Evolutionary conservation across 805 yeast species (phyloP).

Genomic region (Ogataea dorogensis): DNA sequence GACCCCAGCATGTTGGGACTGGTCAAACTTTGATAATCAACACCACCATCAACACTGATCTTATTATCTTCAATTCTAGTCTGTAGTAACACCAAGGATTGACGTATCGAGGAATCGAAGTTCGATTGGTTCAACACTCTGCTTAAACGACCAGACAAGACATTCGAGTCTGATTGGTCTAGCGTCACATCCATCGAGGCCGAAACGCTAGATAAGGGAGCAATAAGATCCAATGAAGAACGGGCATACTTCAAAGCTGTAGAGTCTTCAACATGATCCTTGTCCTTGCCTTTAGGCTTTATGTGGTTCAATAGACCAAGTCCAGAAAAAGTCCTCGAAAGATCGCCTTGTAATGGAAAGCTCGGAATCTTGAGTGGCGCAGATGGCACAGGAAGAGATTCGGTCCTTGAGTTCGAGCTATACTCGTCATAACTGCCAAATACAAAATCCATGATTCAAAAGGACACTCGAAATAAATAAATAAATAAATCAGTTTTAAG

Average conservation of each 20-base stretch:
- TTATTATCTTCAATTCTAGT: slow-evolving; percentile 28
- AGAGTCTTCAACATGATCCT: slow-evolving; percentile 9
- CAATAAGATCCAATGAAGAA: slow-evolving; percentile 41
- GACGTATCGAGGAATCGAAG: slow-evolving; percentile 38
- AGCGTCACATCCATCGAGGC: slow-evolving; percentile 5
- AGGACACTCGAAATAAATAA: slow-evolving; percentile 5
- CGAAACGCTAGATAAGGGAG: slow-evolving; percentile 8
- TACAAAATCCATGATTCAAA: slow-evolving; percentile 29
- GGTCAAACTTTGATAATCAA: slow-evolving; percentile 36
- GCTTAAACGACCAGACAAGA: slow-evolving; percentile 44
- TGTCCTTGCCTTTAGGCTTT: slow-evolving; percentile 15
- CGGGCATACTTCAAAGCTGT: slow-evolving; percentile 50
- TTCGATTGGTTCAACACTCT: slow-evolving; percentile 47
- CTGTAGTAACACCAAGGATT: slow-evolving; percentile 30
- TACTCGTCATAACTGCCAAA: slow-evolving; percentile 27
- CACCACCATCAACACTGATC: slow-evolving; percentile 6
- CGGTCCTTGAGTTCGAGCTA: slow-evolving; percentile 12
- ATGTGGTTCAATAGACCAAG: slow-evolving; percentile 33
- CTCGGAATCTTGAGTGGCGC: slow-evolving; percentile 39
- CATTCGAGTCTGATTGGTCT: slow-evolving; percentile 15
- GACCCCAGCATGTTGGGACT: slow-evolving; percentile 56
- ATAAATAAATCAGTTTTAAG: too few relatives aligned
- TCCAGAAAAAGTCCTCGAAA: slow-evolving; percentile 38
- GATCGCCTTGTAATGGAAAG: slow-evolving; percentile 35
- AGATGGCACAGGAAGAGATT: slow-evolving; percentile 35